Conservation (phyloP, 2,329 filamentous ascomycete genomes). For the Colletotrichum sp. region DNA sequence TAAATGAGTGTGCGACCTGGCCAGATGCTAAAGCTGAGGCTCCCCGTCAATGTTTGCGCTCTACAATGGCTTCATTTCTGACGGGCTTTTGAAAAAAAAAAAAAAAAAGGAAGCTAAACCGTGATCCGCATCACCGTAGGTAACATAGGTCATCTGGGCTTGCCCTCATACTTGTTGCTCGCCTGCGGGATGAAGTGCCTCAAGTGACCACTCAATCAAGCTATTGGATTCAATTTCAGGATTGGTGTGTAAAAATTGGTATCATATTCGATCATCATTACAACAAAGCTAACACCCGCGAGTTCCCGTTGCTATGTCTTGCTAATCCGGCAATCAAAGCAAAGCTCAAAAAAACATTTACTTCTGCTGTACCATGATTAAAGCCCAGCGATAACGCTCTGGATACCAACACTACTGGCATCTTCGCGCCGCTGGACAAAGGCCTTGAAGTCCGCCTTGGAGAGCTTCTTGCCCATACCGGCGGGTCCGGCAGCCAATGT, state of each 20-base stretch:
- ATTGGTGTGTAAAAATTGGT: not conserved
- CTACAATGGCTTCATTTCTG: too few relatives aligned
- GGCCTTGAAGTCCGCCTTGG: conserved; percentile 76
- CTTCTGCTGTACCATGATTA: conserved; percentile 24
- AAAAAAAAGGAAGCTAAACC: too few relatives aligned
- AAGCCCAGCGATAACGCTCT: conserved; percentile 77
- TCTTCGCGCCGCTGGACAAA: conserved; percentile 90
- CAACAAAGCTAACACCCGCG: not conserved
- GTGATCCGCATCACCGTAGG: too few relatives aligned
- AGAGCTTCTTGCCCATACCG: conserved; percentile 57
- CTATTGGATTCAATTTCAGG: not conserved
- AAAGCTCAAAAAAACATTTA: not conserved
- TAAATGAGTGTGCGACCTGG: too few relatives aligned
- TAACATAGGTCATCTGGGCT: not conserved
- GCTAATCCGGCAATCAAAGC: not conserved
- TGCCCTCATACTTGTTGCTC: not conserved
- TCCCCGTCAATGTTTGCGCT: rapidly evolving
- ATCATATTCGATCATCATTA: conserved; percentile 13
- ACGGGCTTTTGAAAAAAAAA: too few relatives aligned
- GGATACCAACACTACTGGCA: conserved; percentile 78
- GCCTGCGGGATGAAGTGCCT: not conserved
- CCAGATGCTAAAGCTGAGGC: too few relatives aligned
- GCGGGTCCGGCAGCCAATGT: conserved; percentile 53
- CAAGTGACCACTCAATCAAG: not conserved
- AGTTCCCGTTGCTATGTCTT: not conserved